Evolutionary conservation across 116 monocot species (phyloP), one percentile per base, ranked within the genome.

Genomic region (Posidonia oceanica): DNA sequence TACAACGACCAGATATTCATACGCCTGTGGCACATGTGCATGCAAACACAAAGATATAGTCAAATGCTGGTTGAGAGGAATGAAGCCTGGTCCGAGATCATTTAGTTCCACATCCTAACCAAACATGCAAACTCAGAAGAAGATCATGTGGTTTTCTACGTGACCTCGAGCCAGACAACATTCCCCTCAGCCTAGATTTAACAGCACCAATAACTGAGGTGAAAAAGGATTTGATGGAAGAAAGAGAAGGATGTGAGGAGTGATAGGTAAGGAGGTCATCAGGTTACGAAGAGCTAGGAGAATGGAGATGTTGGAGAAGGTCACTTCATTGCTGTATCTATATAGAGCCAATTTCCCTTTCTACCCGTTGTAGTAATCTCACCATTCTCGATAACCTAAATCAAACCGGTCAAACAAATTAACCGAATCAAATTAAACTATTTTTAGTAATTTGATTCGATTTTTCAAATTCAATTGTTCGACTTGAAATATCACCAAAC

Each of bases 11-110:
- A 7, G 12, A 48, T 10, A 48, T 48, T 48, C 12, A 48, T 48
- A 10, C 48, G 7, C 48, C 7, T 48, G 48, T 10, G 48, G 48
- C 48, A 48, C 48, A 6, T 48, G 48, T 42, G 7, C 42, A 42
- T 42, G 42, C 42, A 42, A 42, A 12, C 48, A 48, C 48, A 48
- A 48, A 10, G 12, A 48, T 12, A 48, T 0, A 18, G 42, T 18
- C 41, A 42, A 65, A 75, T 78, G 76, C 39, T 58, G 76, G 82
- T 77, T 79, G 74, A 77, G 79, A 79, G 85, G 85, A 85, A 82
- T 82, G 85, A 85, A 85, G 85, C 85, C 85, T 85, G 85, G 85
- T 85, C 85, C 85, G 85, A 85, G 63, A 71, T 75, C 81, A 78
- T 23, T 54, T 21, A 54, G 42, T 11, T 40, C 41, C 2, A 4